phyloP scores from a whole-genome alignment of 192 early-diverging fungal species.

The Backusella liffmaniae region DNA sequence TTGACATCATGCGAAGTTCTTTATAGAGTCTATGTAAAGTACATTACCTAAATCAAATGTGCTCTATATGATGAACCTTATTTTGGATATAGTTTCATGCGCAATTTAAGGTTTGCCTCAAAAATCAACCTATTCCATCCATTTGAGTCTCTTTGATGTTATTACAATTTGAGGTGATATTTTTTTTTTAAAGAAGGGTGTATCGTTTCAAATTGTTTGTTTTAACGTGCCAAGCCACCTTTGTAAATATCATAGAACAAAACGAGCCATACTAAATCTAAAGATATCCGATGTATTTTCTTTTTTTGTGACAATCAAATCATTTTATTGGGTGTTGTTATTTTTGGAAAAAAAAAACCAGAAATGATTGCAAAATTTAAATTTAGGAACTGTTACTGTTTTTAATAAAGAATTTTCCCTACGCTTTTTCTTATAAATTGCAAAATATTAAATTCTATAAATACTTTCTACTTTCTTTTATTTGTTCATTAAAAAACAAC shows the following conservation, averaged over 20 bases:
- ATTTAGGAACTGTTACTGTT: background rate
- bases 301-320: background rate
- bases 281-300: background rate
- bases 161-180: too few species aligned
- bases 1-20: background rate
- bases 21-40: too few species aligned
- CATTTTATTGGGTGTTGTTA: background rate
- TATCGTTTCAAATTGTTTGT: too few species aligned
- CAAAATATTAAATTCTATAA: background rate
- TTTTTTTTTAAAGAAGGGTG: too few species aligned
- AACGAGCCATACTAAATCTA: background rate
- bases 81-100: background rate
- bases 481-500: background rate
- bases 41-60: background rate
- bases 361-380: background rate
- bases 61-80: background rate
- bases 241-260: too few species aligned
- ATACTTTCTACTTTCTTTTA: background rate
- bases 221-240: too few species aligned
- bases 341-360: background rate
- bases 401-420: too few species aligned
- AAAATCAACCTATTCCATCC: background rate
- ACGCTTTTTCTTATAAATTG: background rate
- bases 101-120: background rate
- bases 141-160: background rate